These are phyloP conservation scores for Blastobotrys attinorum DNA, from an alignment of 805 yeast species.

Conservation along the genomic window DNA sequence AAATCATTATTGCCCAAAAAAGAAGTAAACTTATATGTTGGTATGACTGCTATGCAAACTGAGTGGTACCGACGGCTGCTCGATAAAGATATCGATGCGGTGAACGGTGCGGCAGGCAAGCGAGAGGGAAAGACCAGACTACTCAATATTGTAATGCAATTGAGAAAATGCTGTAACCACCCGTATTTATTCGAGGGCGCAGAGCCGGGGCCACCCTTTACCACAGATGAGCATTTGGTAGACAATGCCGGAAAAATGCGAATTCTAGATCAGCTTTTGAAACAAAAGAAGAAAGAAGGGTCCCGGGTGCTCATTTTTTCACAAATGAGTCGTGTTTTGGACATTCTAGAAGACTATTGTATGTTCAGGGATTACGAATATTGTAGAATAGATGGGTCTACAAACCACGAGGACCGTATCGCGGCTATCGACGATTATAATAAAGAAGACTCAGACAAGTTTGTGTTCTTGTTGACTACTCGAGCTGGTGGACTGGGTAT, in stretches of 20 bases:
- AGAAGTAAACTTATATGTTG: slow-evolving; percentile 82
- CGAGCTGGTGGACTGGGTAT: slow-evolving; percentile 97
- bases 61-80: slow-evolving; percentile 82
- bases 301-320: slow-evolving; percentile 87
- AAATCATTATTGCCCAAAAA: slow-evolving; percentile 82
- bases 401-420: slow-evolving; percentile 87
- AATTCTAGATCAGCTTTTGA: slow-evolving; percentile 74
- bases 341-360: slow-evolving; percentile 89
- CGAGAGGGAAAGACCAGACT: slow-evolving; percentile 79
- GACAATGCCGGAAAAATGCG: slow-evolving; percentile 86
- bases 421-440: slow-evolving; percentile 89
- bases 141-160: slow-evolving; percentile 91
- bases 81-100: slow-evolving; percentile 92
- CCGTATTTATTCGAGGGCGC: slow-evolving; percentile 98
- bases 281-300: slow-evolving; percentile 66
- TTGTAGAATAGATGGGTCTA: slow-evolving; percentile 90
- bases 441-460: slow-evolving; percentile 69
- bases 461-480: slow-evolving; percentile 78
- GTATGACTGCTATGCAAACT: slow-evolving; percentile 95
- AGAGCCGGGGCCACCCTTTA: slow-evolving; percentile 96
- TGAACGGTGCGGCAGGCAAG: slow-evolving; percentile 85
- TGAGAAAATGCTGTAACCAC: slow-evolving; percentile 94
- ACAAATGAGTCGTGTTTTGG: slow-evolving; percentile 87
- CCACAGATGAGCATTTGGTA: slow-evolving; percentile 89
- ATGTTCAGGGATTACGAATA: slow-evolving; percentile 74